Percentiles rank a stretch among this genome's conserved stretches.
Evolutionary conservation across 768 basidiomycete genomes (phyloP).

Genomic region (Russula abietina): DNA sequence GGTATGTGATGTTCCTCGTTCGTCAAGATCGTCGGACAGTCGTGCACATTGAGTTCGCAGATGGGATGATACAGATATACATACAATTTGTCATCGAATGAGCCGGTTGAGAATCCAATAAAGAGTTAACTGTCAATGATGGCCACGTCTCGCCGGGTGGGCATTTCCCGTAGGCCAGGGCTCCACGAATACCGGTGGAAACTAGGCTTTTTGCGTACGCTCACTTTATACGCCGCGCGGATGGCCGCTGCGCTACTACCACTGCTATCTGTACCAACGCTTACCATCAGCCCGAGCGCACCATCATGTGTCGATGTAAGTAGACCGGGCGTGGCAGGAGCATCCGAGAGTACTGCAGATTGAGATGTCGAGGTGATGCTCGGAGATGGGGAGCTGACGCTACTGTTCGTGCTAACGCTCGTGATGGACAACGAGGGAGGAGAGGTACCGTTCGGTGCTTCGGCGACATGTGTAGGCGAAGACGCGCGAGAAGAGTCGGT

Average conservation of each 20-base stretch:
- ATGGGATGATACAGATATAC: conserved; percentile 21
- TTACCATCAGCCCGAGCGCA: conserved; percentile 17
- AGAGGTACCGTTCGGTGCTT: conserved; percentile 14
- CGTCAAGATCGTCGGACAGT: conserved; percentile 21
- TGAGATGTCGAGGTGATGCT: conserved; percentile 13
- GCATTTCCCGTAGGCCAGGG: conserved; percentile 23
- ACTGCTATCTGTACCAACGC: conserved; percentile 8
- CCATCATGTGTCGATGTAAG: conserved; percentile 18
- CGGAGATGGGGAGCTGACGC: conserved; percentile 10
- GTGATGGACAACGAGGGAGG: conserved; percentile 21
- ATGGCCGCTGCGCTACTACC: conserved; percentile 39
- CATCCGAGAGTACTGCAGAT: conserved; percentile 10
- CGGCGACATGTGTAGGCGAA: conserved; percentile 22
- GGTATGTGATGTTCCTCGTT: conserved; percentile 21
- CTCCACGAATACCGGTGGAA: conserved; percentile 50
- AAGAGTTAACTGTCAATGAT: conserved; percentile 17
- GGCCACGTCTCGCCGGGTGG: conserved; percentile 16
- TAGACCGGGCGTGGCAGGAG: conserved; percentile 12
- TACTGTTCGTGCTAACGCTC: conserved; percentile 4
- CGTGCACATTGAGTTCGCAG: conserved; percentile 19
- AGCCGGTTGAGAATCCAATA: conserved; percentile 5
- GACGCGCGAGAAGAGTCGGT: conserved; percentile 25
- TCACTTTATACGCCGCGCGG: conserved; percentile 47
- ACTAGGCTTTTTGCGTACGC: conserved; percentile 42
- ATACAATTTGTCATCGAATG: conserved; percentile 16